Conservation (phyloP, 306 rosid species). For the Canavalia ensiformis region DNA sequence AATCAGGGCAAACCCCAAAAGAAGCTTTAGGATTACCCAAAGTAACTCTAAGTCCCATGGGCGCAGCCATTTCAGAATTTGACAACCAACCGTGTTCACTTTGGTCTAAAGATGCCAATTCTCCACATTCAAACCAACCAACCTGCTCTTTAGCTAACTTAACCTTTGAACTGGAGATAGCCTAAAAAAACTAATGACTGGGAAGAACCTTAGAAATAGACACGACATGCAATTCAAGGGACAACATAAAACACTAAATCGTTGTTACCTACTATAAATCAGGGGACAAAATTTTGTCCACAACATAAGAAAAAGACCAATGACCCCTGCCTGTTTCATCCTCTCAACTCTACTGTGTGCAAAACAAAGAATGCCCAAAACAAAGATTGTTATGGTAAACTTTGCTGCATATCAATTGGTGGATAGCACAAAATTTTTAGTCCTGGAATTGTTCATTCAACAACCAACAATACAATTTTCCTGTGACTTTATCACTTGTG, state of each 20-base stretch:
- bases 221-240: neutral
- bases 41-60: no score
- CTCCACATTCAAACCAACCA: neutral
- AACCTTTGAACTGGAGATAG: neutral
- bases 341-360: neutral
- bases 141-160: neutral
- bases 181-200: neutral
- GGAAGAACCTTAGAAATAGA: neutral
- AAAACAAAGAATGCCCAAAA: neutral
- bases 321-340: neutral
- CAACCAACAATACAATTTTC: neutral
- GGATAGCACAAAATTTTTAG: neutral
- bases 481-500: neutral
- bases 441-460: neutral
- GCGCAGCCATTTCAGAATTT: neutral
- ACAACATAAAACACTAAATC: neutral
- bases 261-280: neutral
- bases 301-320: neutral
- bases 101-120: neutral
- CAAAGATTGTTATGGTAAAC: neutral
- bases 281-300: neutral
- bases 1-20: neutral
- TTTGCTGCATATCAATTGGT: neutral
- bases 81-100: neutral
- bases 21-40: constrained; percentile 2